phyloP scores from a whole-genome alignment of 2,329 filamentous ascomycete genomes.

The Penicillium brasilianum region DNA sequence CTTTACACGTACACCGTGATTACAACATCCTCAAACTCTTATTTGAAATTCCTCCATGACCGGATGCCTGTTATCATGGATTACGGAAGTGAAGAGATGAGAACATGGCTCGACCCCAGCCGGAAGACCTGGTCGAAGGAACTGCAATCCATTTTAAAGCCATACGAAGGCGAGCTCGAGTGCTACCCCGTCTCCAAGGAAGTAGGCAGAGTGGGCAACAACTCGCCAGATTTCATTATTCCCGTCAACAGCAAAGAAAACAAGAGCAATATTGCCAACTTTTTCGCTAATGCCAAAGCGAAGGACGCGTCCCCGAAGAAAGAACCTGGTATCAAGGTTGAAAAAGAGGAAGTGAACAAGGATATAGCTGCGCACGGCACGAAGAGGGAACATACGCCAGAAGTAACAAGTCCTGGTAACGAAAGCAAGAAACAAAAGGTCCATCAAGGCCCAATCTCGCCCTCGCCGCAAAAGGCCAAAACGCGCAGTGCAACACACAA shows the following conservation, averaged over 20 bases:
- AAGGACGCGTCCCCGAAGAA: slow-evolving; percentile 35
- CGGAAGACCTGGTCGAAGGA: slow-evolving; percentile 75
- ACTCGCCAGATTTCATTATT: slow-evolving; percentile 81
- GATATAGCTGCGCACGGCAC: slow-evolving; percentile 57
- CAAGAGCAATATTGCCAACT: slow-evolving; percentile 91
- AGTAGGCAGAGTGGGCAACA: slow-evolving; percentile 92
- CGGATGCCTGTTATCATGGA: slow-evolving; percentile 95
- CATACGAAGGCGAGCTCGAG: slow-evolving; percentile 78
- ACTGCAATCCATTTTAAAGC: slow-evolving; percentile 77
- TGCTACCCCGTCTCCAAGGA: slow-evolving; percentile 86
- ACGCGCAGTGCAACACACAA: slow-evolving; percentile 64
- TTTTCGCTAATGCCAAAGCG: slow-evolving; percentile 70
- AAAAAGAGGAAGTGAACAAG: slow-evolving; percentile 37
- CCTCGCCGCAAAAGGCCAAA: slow-evolving; percentile 54
- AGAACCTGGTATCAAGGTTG: slow-evolving; percentile 42
- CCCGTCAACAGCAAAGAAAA: slow-evolving; percentile 85
- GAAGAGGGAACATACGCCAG: slow-evolving; percentile 55
- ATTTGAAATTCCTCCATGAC: slow-evolving; percentile 85
- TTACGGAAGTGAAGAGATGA: slow-evolving; percentile 71
- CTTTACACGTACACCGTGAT: slow-evolving; percentile 92
- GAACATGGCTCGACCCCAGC: slow-evolving; percentile 77
- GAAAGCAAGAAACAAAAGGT: slow-evolving; percentile 35
- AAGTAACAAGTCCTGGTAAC: slow-evolving; percentile 28
- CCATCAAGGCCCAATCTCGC: slow-evolving; percentile 16
- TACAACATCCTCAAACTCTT: slow-evolving; percentile 83